These are phyloP conservation scores for Macrolepiota dolichaula DNA, from an alignment of 768 basidiomycete species.

Conservation along the genomic window DNA sequence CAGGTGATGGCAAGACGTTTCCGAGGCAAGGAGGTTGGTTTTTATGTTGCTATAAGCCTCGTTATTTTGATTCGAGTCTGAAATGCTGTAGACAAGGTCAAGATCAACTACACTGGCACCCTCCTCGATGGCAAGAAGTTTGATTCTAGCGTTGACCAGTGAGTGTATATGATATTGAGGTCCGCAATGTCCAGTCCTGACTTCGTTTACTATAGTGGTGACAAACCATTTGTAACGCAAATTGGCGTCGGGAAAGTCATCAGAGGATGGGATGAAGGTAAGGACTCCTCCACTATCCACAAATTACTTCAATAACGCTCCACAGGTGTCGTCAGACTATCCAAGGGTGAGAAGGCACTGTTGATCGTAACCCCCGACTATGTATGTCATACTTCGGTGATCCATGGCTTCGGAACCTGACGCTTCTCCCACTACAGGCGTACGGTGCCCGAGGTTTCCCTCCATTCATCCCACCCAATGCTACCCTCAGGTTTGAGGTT, in stretches of 20 bases:
- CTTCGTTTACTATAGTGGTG: background rate
- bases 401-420: slow-evolving; percentile 1
- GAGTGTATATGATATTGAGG: slow-evolving; percentile 21
- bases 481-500: slow-evolving; percentile 79
- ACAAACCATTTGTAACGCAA: slow-evolving; percentile 6
- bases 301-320: background rate
- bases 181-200: background rate
- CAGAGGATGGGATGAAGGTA: slow-evolving; percentile 9
- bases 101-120: slow-evolving; percentile 79
- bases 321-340: slow-evolving; percentile 74
- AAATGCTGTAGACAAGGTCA: slow-evolving; percentile 54
- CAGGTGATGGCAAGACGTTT: slow-evolving; percentile 62
- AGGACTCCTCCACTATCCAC: background rate
- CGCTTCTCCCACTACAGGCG: slow-evolving; percentile 38
- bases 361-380: slow-evolving; percentile 71
- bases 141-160: slow-evolving; percentile 81
- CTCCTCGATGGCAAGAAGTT: slow-evolving; percentile 60
- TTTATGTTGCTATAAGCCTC: slow-evolving; percentile 5
- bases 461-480: slow-evolving; percentile 74
- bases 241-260: slow-evolving; percentile 8
- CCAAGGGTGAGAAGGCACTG: slow-evolving; percentile 72
- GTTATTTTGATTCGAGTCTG: slow-evolving; percentile 13
- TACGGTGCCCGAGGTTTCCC: slow-evolving; percentile 77
- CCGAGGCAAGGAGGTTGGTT: slow-evolving; percentile 70
- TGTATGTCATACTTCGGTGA: slow-evolving; percentile 40